These are phyloP conservation scores for Heimioporus sp. DNA, from an alignment of 768 basidiomycete species.

Conservation along the genomic window DNA sequence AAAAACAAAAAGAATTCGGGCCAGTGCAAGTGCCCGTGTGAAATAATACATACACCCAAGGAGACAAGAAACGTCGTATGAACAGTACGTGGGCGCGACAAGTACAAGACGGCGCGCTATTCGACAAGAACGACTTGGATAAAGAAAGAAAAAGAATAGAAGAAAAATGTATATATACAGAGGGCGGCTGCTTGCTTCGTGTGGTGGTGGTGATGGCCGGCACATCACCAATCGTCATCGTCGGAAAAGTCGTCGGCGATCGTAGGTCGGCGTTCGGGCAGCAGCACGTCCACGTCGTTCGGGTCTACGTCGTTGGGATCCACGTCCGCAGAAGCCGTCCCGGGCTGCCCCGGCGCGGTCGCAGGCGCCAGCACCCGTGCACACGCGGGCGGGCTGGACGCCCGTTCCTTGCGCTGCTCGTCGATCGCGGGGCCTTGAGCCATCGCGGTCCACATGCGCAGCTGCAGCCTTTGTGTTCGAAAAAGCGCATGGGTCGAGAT, in stretches of 20 bases:
- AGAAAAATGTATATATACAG: too few relatives aligned
- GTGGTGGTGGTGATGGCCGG: too few relatives aligned
- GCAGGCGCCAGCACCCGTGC: conserved; percentile 13
- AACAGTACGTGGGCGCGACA: too few relatives aligned
- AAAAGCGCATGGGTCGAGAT: neutral
- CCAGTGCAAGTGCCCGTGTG: too few relatives aligned
- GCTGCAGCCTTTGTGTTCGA: conserved; percentile 30
- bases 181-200: too few relatives aligned
- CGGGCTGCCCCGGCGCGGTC: conserved; percentile 2
- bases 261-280: conserved; percentile 6
- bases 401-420: conserved; percentile 36
- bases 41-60: too few relatives aligned
- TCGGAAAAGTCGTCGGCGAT: conserved; percentile 24
- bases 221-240: conserved; percentile 26
- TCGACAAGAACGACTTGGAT: neutral
- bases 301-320: conserved; percentile 3
- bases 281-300: conserved; percentile 6
- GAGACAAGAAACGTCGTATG: too few relatives aligned
- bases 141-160: too few relatives aligned
- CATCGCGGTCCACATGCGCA: conserved; percentile 49
- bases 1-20: too few relatives aligned
- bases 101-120: neutral
- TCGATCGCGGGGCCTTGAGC: conserved; percentile 44
- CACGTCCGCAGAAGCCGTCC: neutral
- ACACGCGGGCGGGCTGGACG: conserved; percentile 8